Percentiles rank a stretch among this genome's conserved stretches.
Evolutionary conservation across 2,329 filamentous ascomycete genomes (phyloP).

Genomic region (Hysterium pulicare): DNA sequence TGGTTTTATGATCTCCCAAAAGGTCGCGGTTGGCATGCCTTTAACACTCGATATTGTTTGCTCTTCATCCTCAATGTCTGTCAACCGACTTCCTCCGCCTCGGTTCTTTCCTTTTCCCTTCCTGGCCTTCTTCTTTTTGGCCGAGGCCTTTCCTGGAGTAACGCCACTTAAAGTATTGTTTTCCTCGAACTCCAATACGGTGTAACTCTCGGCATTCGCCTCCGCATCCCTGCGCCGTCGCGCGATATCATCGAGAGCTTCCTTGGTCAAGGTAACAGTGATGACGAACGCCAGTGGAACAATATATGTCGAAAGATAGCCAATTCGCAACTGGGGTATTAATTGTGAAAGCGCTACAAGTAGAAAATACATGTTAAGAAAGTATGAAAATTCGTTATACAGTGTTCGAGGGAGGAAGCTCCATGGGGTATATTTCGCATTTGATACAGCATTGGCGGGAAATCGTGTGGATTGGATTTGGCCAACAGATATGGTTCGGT

Average conservation of each 20-base stretch:
- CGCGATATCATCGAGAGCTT: conserved; percentile 90
- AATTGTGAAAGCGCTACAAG: conserved; percentile 92
- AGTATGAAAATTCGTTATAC: conserved; percentile 99
- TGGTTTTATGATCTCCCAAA: conserved; percentile 70
- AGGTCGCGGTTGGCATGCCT: conserved; percentile 44
- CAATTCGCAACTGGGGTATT: conserved; percentile 84
- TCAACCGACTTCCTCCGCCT: conserved; percentile 47
- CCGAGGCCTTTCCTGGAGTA: conserved; percentile 26
- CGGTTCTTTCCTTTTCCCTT: conserved; percentile 25
- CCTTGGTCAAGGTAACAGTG: conserved; percentile 88
- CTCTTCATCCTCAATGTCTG: conserved; percentile 69
- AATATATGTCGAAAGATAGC: conserved; percentile 92
- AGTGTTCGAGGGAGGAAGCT: conserved; percentile 91
- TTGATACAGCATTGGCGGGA: conserved; percentile 87
- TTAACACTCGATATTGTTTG: conserved; percentile 42
- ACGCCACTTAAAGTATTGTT: conserved; percentile 39
- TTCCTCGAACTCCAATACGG: conserved; percentile 69
- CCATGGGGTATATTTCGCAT: conserved; percentile 94
- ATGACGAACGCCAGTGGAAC: conserved; percentile 90
- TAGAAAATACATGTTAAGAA: conserved; percentile 99
- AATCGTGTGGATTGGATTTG: conserved; percentile 70
- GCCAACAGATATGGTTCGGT: conserved; percentile 73
- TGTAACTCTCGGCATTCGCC: conserved; percentile 89
- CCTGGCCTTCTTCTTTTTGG: conserved; percentile 29
- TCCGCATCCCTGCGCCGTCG: conserved; percentile 83